Percentiles rank a stretch among this genome's conserved stretches.
phyloP scores from a whole-genome alignment of 2,329 filamentous ascomycete genomes.

The Phyllosticta ampelicida region DNA sequence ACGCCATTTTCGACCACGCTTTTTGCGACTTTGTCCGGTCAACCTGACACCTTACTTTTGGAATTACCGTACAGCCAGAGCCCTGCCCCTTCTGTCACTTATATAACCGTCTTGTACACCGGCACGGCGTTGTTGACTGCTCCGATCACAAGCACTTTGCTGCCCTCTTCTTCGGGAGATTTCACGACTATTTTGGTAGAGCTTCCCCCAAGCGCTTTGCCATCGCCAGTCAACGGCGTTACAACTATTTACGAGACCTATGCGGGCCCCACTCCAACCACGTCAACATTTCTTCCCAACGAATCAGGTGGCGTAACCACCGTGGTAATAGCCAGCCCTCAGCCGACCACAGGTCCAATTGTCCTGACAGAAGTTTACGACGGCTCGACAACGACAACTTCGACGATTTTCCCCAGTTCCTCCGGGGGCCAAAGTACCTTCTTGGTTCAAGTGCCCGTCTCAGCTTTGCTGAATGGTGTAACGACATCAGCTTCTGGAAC shows the following conservation, averaged over 20 bases:
- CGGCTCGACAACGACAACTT: background rate
- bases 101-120: background rate
- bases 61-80: background rate
- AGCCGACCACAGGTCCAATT: background rate
- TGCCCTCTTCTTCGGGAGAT: background rate
- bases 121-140: background rate
- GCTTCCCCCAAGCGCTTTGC: background rate
- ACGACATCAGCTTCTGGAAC: background rate
- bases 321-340: background rate
- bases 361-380: background rate
- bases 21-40: background rate
- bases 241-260: too few relatives aligned
- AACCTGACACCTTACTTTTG: background rate
- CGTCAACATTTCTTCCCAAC: background rate
- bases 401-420: background rate
- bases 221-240: background rate
- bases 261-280: too few relatives aligned
- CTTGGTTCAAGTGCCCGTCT: background rate
- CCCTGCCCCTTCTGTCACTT: background rate
- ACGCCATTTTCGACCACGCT: background rate
- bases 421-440: background rate
- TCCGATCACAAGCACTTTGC: background rate
- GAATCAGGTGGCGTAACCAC: background rate
- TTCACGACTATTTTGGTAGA: background rate
- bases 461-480: too few relatives aligned